A percentile compares a stretch with the other conserved stretches of the same genome.
phyloP scores from a whole-genome alignment of 2,329 filamentous ascomycete genomes.

The Aspergillus brasiliensis region DNA sequence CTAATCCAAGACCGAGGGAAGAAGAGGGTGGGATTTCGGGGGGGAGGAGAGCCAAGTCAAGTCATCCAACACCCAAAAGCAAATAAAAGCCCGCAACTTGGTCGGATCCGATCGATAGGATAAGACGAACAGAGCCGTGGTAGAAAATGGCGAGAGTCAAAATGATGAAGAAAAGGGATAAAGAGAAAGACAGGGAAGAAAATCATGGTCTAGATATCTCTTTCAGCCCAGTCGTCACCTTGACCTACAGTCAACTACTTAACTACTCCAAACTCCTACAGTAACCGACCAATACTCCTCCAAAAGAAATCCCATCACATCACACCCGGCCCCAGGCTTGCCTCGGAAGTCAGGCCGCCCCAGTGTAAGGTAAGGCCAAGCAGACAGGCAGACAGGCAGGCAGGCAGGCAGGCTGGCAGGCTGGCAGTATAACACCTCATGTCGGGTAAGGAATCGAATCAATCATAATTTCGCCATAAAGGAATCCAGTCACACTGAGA shows the following conservation, averaged over 20 bases:
- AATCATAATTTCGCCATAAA: background rate
- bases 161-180: background rate
- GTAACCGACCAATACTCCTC: background rate
- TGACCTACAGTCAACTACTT: background rate
- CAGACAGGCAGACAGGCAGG: background rate
- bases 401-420: background rate
- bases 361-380: background rate
- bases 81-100: background rate
- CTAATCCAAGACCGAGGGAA: no score
- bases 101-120: background rate
- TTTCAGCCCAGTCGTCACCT: background rate
- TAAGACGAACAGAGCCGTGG: background rate
- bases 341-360: no score
- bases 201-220: background rate
- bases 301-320: no score
- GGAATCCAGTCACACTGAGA: slow-evolving; percentile 1
- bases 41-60: background rate
- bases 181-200: background rate
- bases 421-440: background rate
- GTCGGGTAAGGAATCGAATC: background rate
- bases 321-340: no score
- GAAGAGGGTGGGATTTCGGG: background rate
- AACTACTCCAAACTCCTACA: background rate
- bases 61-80: background rate
- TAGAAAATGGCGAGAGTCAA: no score